Conservation (phyloP, 2,329 filamentous ascomycete species). For the Colletotrichum filicis region DNA sequence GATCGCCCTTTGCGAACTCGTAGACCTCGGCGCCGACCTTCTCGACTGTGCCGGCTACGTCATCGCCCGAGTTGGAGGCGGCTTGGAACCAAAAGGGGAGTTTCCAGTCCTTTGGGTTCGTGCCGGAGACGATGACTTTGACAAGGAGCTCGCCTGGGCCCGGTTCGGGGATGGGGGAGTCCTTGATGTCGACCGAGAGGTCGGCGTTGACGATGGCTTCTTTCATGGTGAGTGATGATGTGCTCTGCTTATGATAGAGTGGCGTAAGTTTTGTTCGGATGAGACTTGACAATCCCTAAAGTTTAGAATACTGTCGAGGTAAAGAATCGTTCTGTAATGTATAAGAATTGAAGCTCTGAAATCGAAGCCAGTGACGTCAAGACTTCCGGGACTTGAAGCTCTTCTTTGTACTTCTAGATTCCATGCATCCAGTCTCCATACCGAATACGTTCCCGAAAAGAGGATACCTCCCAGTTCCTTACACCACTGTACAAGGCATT, state of each 20-base stretch:
- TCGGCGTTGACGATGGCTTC: slow-evolving; percentile 33
- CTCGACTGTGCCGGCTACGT: slow-evolving; percentile 39
- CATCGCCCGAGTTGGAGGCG: slow-evolving; percentile 38
- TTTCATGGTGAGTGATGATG: slow-evolving; percentile 18
- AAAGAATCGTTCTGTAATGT: background rate
- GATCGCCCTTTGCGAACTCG: slow-evolving; percentile 48
- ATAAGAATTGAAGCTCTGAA: background rate
- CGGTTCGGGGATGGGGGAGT: slow-evolving; percentile 34
- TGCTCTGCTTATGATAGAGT: no score
- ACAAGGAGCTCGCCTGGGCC: slow-evolving; percentile 37
- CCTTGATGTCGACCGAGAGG: slow-evolving; percentile 26
- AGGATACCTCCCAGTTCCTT: background rate
- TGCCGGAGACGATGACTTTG: slow-evolving; percentile 37
- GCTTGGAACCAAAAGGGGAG: slow-evolving; percentile 15
- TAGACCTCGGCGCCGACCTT: slow-evolving; percentile 36
- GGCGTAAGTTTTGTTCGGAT: background rate
- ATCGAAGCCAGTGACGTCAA: slow-evolving; percentile 16
- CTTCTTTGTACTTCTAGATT: slow-evolving; percentile 9
- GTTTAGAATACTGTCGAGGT: background rate
- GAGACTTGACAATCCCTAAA: background rate
- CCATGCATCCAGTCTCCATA: background rate
- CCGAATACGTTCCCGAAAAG: background rate
- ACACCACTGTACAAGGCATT: no score
- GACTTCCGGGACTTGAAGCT: background rate
- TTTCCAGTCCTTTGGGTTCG: slow-evolving; percentile 45